A percentile compares a stretch with the other conserved stretches of the same genome.
Evolutionary conservation across 2,329 filamentous ascomycete species (phyloP).

Genomic region (Fusarium pseudocircinatum): DNA sequence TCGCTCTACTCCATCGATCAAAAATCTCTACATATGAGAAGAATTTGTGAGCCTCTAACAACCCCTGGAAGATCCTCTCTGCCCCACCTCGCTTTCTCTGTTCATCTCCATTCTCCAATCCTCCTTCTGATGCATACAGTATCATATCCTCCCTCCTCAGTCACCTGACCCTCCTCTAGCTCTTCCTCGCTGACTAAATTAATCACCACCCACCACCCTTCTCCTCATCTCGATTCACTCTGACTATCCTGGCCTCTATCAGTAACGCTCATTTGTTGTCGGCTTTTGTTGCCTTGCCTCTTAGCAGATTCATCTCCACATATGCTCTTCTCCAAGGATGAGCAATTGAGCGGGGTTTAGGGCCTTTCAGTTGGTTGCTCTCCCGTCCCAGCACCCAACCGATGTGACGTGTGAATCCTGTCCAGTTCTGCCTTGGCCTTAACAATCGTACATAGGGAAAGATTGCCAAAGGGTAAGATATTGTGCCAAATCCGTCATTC

Average conservation of each 20-base stretch:
- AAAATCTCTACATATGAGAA: neutral
- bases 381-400: slow-evolving; percentile 19
- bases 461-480: neutral
- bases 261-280: slow-evolving; percentile 11
- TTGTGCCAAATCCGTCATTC: neutral
- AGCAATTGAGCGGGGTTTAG: slow-evolving; percentile 4
- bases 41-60: neutral
- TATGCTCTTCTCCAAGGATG: neutral
- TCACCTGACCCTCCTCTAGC: slow-evolving; percentile 12
- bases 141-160: neutral
- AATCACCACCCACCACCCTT: slow-evolving; percentile 6
- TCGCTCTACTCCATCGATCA: neutral
- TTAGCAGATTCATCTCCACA: slow-evolving; percentile 16
- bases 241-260: neutral
- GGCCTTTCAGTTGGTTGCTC: slow-evolving; percentile 17
- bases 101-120: neutral
- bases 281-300: neutral
- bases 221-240: slow-evolving; percentile 20
- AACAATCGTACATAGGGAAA: neutral
- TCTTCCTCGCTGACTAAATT: neutral
- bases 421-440: neutral
- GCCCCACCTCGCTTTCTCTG: neutral
- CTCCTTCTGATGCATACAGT: neutral
- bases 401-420: slow-evolving; percentile 20
- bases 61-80: neutral